Conservation (phyloP, 148 eudicot genomes). For the Rhododendron henanense region DNA sequence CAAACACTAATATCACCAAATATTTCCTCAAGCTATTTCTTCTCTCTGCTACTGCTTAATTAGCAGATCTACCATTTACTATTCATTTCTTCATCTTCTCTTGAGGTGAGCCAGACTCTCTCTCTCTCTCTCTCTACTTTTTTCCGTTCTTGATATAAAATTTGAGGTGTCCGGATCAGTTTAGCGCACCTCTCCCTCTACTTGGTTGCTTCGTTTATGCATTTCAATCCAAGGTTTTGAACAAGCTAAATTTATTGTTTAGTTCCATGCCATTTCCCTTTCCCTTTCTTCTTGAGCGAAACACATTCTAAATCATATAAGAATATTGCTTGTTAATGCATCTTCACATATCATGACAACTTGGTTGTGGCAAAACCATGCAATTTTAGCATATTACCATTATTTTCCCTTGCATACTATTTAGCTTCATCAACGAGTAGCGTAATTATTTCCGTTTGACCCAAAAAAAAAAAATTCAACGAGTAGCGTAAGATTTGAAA, state of each 20-base stretch:
- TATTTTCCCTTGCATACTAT: no score
- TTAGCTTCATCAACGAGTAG: no score
- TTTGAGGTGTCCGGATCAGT: background rate
- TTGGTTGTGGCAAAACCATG: no score
- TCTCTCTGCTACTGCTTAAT: background rate
- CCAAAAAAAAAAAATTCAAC: no score
- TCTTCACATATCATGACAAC: background rate
- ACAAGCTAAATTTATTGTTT: background rate
- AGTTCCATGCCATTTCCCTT: background rate
- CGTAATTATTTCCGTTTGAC: no score
- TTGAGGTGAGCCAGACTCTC: slow-evolving; percentile 17
- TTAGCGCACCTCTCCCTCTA: no score
- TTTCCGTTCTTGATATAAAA: background rate
- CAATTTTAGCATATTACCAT: no score
- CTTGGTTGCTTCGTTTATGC: no score
- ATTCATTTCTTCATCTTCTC: background rate
- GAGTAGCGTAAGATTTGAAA: background rate
- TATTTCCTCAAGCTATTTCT: background rate
- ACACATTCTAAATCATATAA: background rate
- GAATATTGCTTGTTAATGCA: no score
- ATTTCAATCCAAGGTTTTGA: no score
- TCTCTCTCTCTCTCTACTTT: background rate
- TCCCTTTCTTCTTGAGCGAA: background rate
- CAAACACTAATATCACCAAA: slow-evolving; percentile 28
- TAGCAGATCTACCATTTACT: background rate